These are phyloP conservation scores for Blepharisma japonicum DNA, from an alignment of 73 alveolate genomes.

Conservation along the genomic window DNA sequence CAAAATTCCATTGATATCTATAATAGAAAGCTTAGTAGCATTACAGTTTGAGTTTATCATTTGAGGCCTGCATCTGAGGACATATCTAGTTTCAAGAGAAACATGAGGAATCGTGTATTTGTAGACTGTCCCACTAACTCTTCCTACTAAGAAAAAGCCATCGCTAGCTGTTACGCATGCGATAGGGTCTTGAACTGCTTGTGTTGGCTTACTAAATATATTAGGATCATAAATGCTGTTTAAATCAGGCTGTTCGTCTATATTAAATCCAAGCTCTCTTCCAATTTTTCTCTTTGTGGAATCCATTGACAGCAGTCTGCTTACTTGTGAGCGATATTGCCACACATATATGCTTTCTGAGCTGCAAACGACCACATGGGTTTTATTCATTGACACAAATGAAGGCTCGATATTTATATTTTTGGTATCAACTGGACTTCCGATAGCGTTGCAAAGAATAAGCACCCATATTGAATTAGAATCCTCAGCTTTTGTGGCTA, in stretches of 20 bases:
- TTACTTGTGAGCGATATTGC: constrained; percentile 82
- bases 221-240: constrained; percentile 74
- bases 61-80: constrained; percentile 64
- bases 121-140: constrained; percentile 84
- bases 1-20: constrained; percentile 79
- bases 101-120: constrained; percentile 85
- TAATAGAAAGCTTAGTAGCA: constrained; percentile 72
- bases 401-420: constrained; percentile 93
- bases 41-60: constrained; percentile 62
- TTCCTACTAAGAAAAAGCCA: constrained; percentile 86
- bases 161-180: constrained; percentile 95
- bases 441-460: constrained; percentile 96
- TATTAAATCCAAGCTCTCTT: constrained; percentile 91
- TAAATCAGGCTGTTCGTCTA: constrained; percentile 91
- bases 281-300: constrained; percentile 87
- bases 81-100: constrained; percentile 60
- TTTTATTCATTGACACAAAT: constrained; percentile 93
- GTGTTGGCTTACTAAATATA: constrained; percentile 67
- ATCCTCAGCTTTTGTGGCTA: constrained; percentile 71
- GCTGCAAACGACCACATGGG: constrained; percentile 86
- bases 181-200: constrained; percentile 85
- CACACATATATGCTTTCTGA: constrained; percentile 71
- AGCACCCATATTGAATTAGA: constrained; percentile 40
- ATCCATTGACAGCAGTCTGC: constrained; percentile 45
- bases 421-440: constrained; percentile 89